Percentiles rank a stretch among this genome's conserved stretches.
These are phyloP conservation scores for Botrytis fabae DNA, from an alignment of 2,329 filamentous ascomycete genomes.

Conservation along the genomic window DNA sequence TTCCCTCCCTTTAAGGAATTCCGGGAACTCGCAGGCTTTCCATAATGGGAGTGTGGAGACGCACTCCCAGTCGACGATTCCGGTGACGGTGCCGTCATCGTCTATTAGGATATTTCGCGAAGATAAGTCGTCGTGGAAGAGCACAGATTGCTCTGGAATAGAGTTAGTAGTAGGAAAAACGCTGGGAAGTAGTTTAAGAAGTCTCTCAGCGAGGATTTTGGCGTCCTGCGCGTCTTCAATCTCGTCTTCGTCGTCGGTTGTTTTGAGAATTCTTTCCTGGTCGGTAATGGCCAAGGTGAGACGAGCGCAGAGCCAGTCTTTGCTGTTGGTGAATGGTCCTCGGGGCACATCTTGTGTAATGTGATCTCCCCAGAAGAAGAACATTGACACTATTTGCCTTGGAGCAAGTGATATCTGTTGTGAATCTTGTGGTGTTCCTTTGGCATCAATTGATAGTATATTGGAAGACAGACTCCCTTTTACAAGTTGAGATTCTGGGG, in stretches of 20 bases:
- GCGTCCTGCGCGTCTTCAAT: slow-evolving; percentile 40
- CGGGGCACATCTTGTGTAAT: slow-evolving; percentile 9
- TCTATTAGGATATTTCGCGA: too few species aligned
- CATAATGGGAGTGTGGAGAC: too few species aligned
- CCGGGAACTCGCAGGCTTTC: too few species aligned
- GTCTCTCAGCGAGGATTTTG: slow-evolving; percentile 12
- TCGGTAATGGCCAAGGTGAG: slow-evolving; percentile 1
- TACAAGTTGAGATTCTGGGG: not conserved
- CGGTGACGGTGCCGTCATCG: too few species aligned
- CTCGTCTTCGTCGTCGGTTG: slow-evolving; percentile 33
- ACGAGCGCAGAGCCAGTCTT: slow-evolving; percentile 18
- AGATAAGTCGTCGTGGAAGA: too few species aligned
- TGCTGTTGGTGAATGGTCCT: slow-evolving; percentile 20
- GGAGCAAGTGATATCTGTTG: not conserved
- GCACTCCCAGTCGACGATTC: too few species aligned
- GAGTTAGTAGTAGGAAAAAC: too few species aligned
- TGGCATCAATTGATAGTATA: not conserved
- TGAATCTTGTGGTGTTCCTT: not conserved
- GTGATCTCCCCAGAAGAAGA: slow-evolving; percentile 17
- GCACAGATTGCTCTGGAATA: too few species aligned
- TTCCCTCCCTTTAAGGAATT: too few species aligned
- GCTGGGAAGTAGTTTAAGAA: too few species aligned
- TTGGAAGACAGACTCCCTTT: not conserved
- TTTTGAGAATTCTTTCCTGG: slow-evolving; percentile 16
- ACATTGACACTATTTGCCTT: not conserved